Conservation (phyloP, 2,329 filamentous ascomycete species). For the Arthrinium phaeospermum region DNA sequence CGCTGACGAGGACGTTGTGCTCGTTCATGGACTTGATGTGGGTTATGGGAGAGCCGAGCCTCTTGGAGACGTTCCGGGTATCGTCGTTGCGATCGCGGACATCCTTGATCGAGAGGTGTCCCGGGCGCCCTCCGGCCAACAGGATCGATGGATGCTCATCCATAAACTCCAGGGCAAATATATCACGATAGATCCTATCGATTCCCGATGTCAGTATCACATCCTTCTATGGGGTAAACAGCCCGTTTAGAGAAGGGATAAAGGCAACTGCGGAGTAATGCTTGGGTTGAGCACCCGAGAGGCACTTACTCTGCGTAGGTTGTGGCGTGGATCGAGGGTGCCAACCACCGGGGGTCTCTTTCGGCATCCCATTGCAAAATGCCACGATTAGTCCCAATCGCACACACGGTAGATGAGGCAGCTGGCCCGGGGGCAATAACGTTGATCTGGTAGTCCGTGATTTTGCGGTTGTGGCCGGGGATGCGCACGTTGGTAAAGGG, state of each 20-base stretch:
- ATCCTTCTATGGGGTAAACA: no score
- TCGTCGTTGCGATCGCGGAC: slow-evolving; percentile 40
- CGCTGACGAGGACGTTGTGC: slow-evolving; percentile 59
- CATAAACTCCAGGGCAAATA: slow-evolving; percentile 58
- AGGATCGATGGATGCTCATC: slow-evolving; percentile 50
- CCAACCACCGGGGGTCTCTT: slow-evolving; percentile 42
- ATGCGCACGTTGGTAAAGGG: slow-evolving; percentile 22
- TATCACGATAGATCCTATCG: slow-evolving; percentile 38
- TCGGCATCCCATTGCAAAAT: slow-evolving; percentile 45
- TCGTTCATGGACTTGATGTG: slow-evolving; percentile 56
- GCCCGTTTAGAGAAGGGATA: no score
- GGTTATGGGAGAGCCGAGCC: slow-evolving; percentile 49
- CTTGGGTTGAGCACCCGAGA: no score
- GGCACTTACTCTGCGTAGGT: slow-evolving; percentile 25
- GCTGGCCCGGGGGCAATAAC: slow-evolving; percentile 45
- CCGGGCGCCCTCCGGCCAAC: slow-evolving; percentile 57
- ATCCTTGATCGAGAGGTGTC: slow-evolving; percentile 53
- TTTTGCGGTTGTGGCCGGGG: slow-evolving; percentile 24
- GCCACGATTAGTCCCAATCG: slow-evolving; percentile 56
- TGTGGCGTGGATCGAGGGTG: slow-evolving; percentile 30
- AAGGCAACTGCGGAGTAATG: no score
- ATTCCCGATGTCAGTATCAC: no score
- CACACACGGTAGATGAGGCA: slow-evolving; percentile 45
- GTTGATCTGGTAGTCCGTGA: slow-evolving; percentile 45
- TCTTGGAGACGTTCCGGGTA: slow-evolving; percentile 29